phyloP scores from a whole-genome alignment of 75 land plant species.

The Chamaecyparis obtusa region DNA sequence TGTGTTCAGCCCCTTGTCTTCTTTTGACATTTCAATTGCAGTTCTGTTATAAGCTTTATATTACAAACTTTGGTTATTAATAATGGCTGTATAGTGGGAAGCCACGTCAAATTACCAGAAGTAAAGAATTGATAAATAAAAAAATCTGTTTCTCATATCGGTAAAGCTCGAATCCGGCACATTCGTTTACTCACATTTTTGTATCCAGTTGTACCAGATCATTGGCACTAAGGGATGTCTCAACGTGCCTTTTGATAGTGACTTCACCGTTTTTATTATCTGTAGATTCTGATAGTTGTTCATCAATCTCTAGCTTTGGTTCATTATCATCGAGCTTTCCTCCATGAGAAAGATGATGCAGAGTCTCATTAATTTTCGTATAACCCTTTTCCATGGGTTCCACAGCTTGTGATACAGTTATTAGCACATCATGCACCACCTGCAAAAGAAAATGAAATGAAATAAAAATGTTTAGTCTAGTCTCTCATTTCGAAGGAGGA shows the following conservation, averaged over 20 bases:
- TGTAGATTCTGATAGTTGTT: neutral
- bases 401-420: slow-evolving; percentile 54
- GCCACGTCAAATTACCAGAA: neutral
- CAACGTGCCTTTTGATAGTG: neutral
- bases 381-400: slow-evolving; percentile 58
- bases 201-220: neutral
- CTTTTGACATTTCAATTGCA: neutral
- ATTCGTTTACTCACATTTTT: neutral
- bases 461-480: neutral
- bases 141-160: neutral
- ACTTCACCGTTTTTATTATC: neutral
- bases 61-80: neutral
- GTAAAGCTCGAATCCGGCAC: neutral
- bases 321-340: slow-evolving; percentile 3
- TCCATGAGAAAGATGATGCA: slow-evolving; percentile 22
- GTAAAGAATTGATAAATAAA: neutral
- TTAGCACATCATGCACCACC: slow-evolving; percentile 45
- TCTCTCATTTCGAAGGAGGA: neutral
- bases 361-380: slow-evolving; percentile 37
- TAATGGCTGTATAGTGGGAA: neutral
- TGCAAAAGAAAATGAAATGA: slow-evolving; percentile 7
- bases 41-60: neutral
- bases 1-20: too few relatives aligned
- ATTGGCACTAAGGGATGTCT: neutral
- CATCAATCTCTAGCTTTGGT: slow-evolving; percentile 6